Conservation (phyloP, 768 basidiomycete genomes). For the Suillus weaverae region DNA sequence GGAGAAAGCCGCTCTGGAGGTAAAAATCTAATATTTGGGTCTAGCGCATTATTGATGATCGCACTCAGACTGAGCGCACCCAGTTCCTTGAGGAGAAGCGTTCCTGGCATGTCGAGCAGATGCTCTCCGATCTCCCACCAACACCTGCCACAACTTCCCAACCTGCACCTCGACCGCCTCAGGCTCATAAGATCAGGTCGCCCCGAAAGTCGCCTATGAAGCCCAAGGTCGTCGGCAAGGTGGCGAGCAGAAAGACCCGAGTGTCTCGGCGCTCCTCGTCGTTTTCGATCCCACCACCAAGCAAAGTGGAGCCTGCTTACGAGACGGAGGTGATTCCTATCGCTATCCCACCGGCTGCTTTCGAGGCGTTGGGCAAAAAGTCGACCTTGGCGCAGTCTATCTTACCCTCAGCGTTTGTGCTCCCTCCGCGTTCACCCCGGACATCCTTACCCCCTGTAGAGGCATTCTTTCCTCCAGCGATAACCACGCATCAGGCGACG, state of each 20-base stretch:
- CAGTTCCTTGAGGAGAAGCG: conserved; percentile 68
- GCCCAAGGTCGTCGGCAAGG: conserved; percentile 48
- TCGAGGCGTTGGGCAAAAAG: conserved; percentile 25
- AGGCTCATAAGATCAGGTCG: conserved; percentile 30
- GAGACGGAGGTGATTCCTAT: conserved; percentile 52
- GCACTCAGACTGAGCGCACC: conserved; percentile 55
- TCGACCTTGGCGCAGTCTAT: conserved; percentile 43
- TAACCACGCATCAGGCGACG: conserved; percentile 20
- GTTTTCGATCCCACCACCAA: conserved; percentile 37
- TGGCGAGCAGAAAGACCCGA: conserved; percentile 43
- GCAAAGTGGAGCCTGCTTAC: conserved; percentile 42
- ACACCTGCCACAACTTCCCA: conserved; percentile 34
- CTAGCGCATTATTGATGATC: conserved; percentile 9
- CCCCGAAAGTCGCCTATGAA: conserved; percentile 47
- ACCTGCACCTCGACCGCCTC: conserved; percentile 29
- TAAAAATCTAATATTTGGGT: conserved; percentile 27
- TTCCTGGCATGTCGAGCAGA: conserved; percentile 67
- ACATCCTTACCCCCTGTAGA: conserved; percentile 59
- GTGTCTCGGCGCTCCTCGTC: conserved; percentile 49
- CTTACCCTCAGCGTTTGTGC: conserved; percentile 69
- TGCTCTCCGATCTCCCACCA: conserved; percentile 58
- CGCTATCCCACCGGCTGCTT: conserved; percentile 20
- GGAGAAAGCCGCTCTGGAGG: conserved; percentile 69
- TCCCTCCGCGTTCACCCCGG: conserved; percentile 76
- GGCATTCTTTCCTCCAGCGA: conserved; percentile 32